Base-by-base conservation (phyloP, 352 stramenopile species). In the Phytophthora crassamura region DNA sequence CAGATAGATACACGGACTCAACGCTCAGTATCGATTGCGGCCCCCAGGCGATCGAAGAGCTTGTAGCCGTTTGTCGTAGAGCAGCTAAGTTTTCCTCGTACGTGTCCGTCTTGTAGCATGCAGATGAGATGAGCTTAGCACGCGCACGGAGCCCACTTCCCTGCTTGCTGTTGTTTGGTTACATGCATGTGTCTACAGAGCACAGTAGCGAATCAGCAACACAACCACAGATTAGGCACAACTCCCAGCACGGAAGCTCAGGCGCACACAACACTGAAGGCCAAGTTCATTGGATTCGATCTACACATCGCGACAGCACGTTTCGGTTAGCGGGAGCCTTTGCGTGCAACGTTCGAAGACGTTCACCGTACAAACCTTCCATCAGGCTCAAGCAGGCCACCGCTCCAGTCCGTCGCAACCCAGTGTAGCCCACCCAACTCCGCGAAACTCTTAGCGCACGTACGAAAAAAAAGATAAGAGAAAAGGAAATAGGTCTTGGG, bases 261-360 rank as follows among this genome's bases (percentile, higher is more conserved):
- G 8, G 56, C 47, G 52, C 62, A 78, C 60, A 69, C 57, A 78
- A 73, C 42, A 73, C 58, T 55, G 67, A 72, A 72, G 65, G 59
- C 67, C 66, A 75, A 75, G 58, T 72, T 75, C 56, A 69, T 78
- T 78, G 61, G 65, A 75, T 78, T 75, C 58, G 62, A 69, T 75
- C 67, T 75, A 78, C 67, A 69, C 57, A 78, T 69, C 35, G 69
- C 55, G 59, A 69, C 69, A 77, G 59, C 69, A 77, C 67, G 67
- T 69, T 67, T 64, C n/a, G 59, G 67, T 72, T 75, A 72, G 63
- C 48, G 47, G 41, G 47, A 20, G 48, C 36, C 39, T 54, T 57
- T 32, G 41, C 15, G 57, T 34, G 30, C 16, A 66, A 53, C 59
- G 64, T 61, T 54, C 55, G 45, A 3, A 22, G 67, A 62, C 66